These are phyloP conservation scores for Ceratocystis papillata DNA, from an alignment of 2,329 filamentous ascomycete genomes.

Conservation along the genomic window DNA sequence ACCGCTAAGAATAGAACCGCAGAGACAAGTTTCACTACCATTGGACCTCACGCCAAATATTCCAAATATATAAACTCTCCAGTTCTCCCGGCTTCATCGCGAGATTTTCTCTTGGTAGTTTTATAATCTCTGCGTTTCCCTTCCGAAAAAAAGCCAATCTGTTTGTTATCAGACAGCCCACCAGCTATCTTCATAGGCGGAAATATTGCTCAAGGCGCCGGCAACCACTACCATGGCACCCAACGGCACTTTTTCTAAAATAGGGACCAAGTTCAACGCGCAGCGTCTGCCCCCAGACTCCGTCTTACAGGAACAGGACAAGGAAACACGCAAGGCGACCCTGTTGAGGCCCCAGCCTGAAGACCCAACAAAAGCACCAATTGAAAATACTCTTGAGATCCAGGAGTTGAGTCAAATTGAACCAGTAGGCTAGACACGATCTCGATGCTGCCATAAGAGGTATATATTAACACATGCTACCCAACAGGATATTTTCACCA, in stretches of 20 bases:
- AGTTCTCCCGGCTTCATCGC: too few relatives aligned
- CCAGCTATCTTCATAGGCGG: too few relatives aligned
- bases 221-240: slow-evolving; percentile 12
- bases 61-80: too few relatives aligned
- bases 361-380: slow-evolving; percentile 61
- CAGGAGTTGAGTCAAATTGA: slow-evolving; percentile 67
- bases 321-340: slow-evolving; percentile 32
- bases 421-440: slow-evolving; percentile 40
- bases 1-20: too few relatives aligned
- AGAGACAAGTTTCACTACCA: too few relatives aligned
- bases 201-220: too few relatives aligned
- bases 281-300: neutral
- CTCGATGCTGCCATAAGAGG: too few relatives aligned
- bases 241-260: slow-evolving; percentile 10
- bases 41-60: too few relatives aligned
- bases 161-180: too few relatives aligned
- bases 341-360: slow-evolving; percentile 58
- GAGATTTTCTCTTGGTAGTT: neutral
- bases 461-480: neutral
- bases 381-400: slow-evolving; percentile 83
- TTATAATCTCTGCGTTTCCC: too few relatives aligned
- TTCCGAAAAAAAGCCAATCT: too few relatives aligned
- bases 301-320: neutral
- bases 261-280: neutral
- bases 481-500: slow-evolving; percentile 77